Conservation (phyloP, 2,329 filamentous ascomycete species). For the Didymellaceae sp. region DNA sequence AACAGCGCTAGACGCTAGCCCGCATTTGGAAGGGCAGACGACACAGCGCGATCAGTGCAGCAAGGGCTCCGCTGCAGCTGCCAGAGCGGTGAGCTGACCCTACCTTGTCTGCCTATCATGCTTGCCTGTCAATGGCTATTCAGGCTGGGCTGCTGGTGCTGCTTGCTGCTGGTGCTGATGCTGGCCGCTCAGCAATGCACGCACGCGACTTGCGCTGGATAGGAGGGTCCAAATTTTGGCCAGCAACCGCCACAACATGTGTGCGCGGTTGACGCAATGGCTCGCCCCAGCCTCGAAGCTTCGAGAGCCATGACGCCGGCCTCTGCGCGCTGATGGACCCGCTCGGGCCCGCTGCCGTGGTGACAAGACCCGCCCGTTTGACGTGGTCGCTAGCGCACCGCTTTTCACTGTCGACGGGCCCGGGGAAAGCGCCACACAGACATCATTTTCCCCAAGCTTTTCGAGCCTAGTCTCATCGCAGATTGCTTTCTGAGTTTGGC, state of each 20-base stretch:
- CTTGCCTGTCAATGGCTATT: no score
- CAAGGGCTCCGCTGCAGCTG: conserved; percentile 15
- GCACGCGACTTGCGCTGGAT: conserved; percentile 5
- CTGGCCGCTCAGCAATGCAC: not conserved
- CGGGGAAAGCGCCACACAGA: conserved; percentile 29
- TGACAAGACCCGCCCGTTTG: conserved; percentile 33
- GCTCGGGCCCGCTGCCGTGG: conserved; percentile 20
- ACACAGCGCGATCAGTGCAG: conserved; percentile 15
- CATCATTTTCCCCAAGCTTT: conserved; percentile 16
- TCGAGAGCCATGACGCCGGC: conserved; percentile 16
- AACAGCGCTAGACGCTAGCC: conserved; percentile 38
- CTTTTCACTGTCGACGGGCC: conserved; percentile 20
- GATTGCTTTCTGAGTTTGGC: conserved; percentile 14
- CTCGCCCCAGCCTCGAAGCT: conserved; percentile 4
- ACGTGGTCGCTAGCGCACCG: conserved; percentile 40
- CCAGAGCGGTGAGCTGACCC: conserved; percentile 14
- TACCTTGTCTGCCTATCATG: not conserved
- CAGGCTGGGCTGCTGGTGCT: not conserved
- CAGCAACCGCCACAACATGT: conserved; percentile 17
- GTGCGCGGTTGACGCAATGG: conserved; percentile 8
- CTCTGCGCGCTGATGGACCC: conserved; percentile 4
- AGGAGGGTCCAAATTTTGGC: conserved; percentile 8
- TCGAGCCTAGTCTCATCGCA: conserved; percentile 31
- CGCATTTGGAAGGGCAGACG: conserved; percentile 36
- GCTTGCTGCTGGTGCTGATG: not conserved